Evolutionary conservation across 305 asterid genomes (phyloP).

Genomic region (Striga hermonthica): DNA sequence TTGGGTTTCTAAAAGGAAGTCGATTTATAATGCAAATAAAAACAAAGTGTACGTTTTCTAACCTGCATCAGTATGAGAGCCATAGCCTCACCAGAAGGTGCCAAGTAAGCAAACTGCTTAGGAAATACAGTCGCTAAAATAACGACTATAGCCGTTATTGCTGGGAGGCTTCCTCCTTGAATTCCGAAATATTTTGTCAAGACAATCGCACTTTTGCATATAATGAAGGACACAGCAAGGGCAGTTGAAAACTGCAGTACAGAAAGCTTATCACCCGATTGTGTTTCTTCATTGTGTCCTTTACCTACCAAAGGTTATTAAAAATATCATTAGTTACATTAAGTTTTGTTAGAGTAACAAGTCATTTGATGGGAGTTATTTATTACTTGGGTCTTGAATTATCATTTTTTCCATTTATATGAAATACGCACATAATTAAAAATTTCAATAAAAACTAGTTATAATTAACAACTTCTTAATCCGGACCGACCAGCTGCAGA

Average conservation of each 20-base stretch:
- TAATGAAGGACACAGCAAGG: conserved; percentile 68
- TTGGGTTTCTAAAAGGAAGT: too few relatives aligned
- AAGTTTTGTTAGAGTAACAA: background rate
- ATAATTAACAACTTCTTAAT: conserved; percentile 7
- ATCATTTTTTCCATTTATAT: too few relatives aligned
- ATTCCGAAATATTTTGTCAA: conserved; percentile 65
- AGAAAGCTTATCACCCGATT: conserved; percentile 56
- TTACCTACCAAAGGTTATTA: conserved; percentile 33
- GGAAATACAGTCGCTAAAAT: conserved; percentile 75
- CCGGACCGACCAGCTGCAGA: conserved; percentile 44
- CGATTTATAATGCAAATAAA: background rate
- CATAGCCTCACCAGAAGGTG: conserved; percentile 95
- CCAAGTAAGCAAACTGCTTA: conserved; percentile 66
- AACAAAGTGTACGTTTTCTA: background rate
- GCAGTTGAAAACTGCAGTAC: conserved; percentile 71
- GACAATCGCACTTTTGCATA: conserved; percentile 59
- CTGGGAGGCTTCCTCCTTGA: conserved; percentile 87
- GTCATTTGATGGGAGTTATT: background rate
- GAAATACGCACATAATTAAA: too few relatives aligned
- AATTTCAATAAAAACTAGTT: background rate
- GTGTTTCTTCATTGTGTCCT: conserved; percentile 39
- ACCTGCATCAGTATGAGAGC: conserved; percentile 93
- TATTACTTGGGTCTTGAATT: background rate
- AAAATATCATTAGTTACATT: conserved; percentile 9
- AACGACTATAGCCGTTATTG: conserved; percentile 73